Percentiles rank a stretch among this genome's conserved stretches.
These are phyloP conservation scores for Schizothecium vesticola DNA, from an alignment of 495 filamentous ascomycete genomes.

Conservation along the genomic window DNA sequence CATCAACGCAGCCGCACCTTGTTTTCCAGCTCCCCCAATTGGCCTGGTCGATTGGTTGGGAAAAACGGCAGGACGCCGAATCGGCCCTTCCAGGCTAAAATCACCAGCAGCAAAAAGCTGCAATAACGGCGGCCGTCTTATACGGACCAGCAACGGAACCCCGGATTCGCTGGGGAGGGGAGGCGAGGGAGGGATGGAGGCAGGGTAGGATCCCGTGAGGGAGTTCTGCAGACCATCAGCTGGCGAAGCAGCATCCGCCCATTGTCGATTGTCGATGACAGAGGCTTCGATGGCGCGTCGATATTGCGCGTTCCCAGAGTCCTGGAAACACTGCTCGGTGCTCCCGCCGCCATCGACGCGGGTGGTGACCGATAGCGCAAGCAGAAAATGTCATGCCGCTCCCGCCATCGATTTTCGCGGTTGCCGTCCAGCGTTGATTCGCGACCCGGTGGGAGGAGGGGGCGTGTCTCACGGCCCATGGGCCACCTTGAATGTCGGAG, in stretches of 20 bases:
- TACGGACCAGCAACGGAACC: constrained; percentile 25
- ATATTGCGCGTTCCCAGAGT: constrained; percentile 9
- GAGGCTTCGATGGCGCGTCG: constrained; percentile 3
- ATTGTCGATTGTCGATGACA: background rate
- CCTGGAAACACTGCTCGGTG: constrained; percentile 5
- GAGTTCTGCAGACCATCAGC: constrained; percentile 24
- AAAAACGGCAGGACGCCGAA: constrained; percentile 27
- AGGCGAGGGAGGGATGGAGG: background rate
- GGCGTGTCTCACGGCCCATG: background rate
- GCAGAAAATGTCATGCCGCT: background rate
- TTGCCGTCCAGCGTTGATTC: background rate
- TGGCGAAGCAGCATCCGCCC: constrained; percentile 10
- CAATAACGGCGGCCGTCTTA: constrained; percentile 28
- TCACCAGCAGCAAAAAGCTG: constrained; percentile 18
- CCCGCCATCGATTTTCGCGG: background rate
- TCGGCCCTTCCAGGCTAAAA: constrained; percentile 41
- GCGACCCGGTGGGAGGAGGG: background rate
- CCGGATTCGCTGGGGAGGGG: constrained; percentile 26
- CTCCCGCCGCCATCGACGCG: background rate
- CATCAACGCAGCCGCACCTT: constrained; percentile 38
- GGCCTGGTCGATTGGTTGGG: constrained; percentile 25
- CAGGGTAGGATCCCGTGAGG: constrained; percentile 31
- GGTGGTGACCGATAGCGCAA: constrained; percentile 1
- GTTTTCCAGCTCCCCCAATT: constrained; percentile 28
- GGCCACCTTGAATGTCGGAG: constrained; percentile 7